Evolutionary conservation across 2,329 filamentous ascomycete species (phyloP), one percentile per base, ranked within the genome.

Genomic region (Dactylellina parvicollis): DNA sequence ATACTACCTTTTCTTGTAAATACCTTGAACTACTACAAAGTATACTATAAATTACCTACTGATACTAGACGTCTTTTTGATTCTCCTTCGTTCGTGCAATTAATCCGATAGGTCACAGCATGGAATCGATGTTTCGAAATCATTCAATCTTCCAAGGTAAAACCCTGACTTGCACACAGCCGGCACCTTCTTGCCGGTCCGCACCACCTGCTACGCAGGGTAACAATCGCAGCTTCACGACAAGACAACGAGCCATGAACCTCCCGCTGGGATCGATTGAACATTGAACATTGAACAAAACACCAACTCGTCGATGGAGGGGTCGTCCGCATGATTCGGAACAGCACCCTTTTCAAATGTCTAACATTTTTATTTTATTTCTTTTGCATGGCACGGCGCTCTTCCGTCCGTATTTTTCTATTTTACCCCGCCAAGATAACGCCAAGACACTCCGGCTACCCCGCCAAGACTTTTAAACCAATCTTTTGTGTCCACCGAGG

Each of bases 401-500:
- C 28, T 24, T n/a, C n/a, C n/a, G n/a, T n/a, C n/a, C n/a, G n/a
- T n/a, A n/a, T n/a, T n/a, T 26, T 49, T 28, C 4, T 10, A 5
- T 5, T 52, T 10, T 14, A 34, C 46, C 34, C 59, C 46, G 60
- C 49, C 49, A 56, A 55, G 60, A 56, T 40, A 65, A 47, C 60
- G 60, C 50, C 60, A 47, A 65, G 50, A 24, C 16, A 47, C 24
- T n/a, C 47, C 16, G 18, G 18, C 10, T 30, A 32, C 18, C 10
- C 12, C 60, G 42, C 40, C 26, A 36, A 28, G 34, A 30, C 30
- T 42, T 20, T 22, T 18, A 32, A 32, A 34, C 30, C n/a, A 28
- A 24, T 26, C 30, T n/a, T 10, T 2, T 7, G 44, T 22, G 9
- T 52, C 47, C 40, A 32, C 42, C 12, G 28, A 56, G 36, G 52